These are phyloP conservation scores for Moniliophthora roreri DNA, from an alignment of 1,284 basidiomycete genomes.

Conservation along the genomic window DNA sequence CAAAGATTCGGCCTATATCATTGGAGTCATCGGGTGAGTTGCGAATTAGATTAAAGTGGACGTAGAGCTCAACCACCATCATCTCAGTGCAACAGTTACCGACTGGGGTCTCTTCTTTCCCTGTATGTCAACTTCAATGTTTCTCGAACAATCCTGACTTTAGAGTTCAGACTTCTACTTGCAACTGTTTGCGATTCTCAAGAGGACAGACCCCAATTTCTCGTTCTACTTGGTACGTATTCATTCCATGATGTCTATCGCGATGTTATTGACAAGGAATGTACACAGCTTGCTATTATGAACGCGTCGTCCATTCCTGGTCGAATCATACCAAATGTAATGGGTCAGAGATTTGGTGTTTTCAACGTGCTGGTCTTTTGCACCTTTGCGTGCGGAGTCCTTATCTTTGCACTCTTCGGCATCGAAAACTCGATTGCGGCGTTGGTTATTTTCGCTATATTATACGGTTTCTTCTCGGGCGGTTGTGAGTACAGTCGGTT, in stretches of 20 bases:
- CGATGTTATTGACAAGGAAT: background rate
- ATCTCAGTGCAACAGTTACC: background rate
- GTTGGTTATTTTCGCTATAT: conserved; percentile 30
- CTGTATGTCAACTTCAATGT: conserved; percentile 9
- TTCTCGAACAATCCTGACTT: too few species aligned
- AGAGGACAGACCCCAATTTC: conserved; percentile 21
- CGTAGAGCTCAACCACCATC: background rate
- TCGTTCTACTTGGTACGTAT: conserved; percentile 25
- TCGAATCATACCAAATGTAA: conserved; percentile 21
- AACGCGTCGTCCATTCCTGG: conserved; percentile 29
- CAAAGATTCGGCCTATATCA: background rate
- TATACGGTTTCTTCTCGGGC: conserved; percentile 41
- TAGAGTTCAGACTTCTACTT: conserved; percentile 26
- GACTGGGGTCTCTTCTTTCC: conserved; percentile 16
- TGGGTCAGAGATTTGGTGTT: conserved; percentile 26
- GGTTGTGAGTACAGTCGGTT: conserved; percentile 27
- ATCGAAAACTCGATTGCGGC: conserved; percentile 24
- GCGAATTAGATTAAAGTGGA: conserved; percentile 8
- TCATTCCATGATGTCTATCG: conserved; percentile 4
- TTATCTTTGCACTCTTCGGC: conserved; percentile 34
- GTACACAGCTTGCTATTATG: conserved; percentile 30
- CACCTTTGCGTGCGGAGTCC: conserved; percentile 19
- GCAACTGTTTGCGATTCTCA: conserved; percentile 22
- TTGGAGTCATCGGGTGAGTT: conserved; percentile 11
- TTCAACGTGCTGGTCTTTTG: conserved; percentile 27